Conservation (phyloP, 306 rosid species). For the Chamaecrista fasciculata region DNA sequence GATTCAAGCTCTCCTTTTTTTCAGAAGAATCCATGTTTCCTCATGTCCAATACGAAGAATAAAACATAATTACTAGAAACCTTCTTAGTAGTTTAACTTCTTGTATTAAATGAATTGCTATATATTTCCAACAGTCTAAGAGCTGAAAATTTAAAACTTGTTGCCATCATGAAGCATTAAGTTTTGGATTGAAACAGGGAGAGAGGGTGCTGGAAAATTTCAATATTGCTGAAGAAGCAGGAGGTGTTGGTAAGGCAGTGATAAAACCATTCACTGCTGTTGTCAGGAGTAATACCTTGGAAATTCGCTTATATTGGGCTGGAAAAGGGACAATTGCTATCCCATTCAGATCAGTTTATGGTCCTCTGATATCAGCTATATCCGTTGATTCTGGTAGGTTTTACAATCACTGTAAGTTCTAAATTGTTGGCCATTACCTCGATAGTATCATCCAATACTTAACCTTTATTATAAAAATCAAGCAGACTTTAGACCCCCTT, state of each 20-base stretch:
- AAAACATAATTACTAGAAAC: neutral
- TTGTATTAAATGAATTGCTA: neutral
- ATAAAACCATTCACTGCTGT: neutral
- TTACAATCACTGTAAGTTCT: neutral
- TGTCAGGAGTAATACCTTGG: constrained; percentile 34
- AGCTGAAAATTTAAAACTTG: neutral
- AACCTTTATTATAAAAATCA: neutral
- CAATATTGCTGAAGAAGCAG: constrained; percentile 50
- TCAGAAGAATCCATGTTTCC: neutral
- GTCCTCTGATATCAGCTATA: constrained; percentile 74
- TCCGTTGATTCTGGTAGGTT: constrained; percentile 39
- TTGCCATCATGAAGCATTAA: neutral
- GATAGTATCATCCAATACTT: neutral
- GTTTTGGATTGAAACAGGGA: constrained; percentile 38
- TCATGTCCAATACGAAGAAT: neutral
- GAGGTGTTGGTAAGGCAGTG: constrained; percentile 27
- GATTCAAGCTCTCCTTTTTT: neutral
- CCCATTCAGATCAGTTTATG: constrained; percentile 49
- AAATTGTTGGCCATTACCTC: neutral
- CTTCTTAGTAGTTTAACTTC: neutral
- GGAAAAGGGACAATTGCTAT: too few species aligned
- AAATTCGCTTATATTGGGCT: constrained; percentile 59
- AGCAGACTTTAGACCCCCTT: constrained; percentile 23
- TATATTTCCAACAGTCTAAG: neutral
- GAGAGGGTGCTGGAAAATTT: constrained; percentile 35